A percentile compares a stretch with the other conserved stretches of the same genome.
Evolutionary conservation across 2,329 filamentous ascomycete species (phyloP).

Genomic region (Botryotinia globosa): DNA sequence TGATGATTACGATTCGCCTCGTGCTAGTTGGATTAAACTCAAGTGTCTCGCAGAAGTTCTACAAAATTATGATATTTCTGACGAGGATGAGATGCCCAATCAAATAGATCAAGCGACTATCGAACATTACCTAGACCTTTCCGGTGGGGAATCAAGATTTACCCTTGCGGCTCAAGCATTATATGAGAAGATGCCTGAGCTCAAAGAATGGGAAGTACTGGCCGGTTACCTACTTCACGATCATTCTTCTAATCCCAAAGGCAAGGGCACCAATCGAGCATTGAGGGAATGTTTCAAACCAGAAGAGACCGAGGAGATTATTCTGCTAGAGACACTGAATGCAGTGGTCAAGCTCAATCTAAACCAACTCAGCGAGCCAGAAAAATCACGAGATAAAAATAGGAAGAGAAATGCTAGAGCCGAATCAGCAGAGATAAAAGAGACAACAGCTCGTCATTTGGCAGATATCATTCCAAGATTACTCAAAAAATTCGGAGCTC

Average conservation of each 20-base stretch:
- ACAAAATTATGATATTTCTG: conserved; percentile 72
- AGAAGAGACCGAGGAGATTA: conserved; percentile 63
- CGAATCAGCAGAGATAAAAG: conserved; percentile 66
- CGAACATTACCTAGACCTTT: conserved; percentile 53
- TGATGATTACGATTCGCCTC: conserved; percentile 73
- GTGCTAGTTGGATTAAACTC: conserved; percentile 82
- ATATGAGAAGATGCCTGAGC: conserved; percentile 76
- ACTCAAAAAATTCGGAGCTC: conserved; percentile 89
- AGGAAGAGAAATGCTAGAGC: conserved; percentile 52
- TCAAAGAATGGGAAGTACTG: conserved; percentile 83
- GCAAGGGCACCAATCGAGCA: conserved; percentile 61
- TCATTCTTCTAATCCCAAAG: conserved; percentile 66
- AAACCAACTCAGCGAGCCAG: conserved; percentile 62
- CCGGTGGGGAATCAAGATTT: conserved; percentile 74
- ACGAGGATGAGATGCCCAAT: conserved; percentile 55
- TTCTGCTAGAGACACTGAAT: conserved; percentile 83
- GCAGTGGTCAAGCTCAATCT: conserved; percentile 76
- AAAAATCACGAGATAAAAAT: conserved; percentile 55
- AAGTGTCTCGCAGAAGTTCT: conserved; percentile 87
- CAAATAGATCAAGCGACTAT: conserved; percentile 44
- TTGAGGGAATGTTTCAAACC: conserved; percentile 35
- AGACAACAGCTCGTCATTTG: conserved; percentile 74
- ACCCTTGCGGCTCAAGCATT: conserved; percentile 82
- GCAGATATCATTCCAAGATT: conserved; percentile 78
- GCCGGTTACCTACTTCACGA: conserved; percentile 91